A percentile compares a stretch with the other conserved stretches of the same genome.
These are phyloP conservation scores for Testicularia cyperi DNA, from an alignment of 1,284 basidiomycete species.

Conservation along the genomic window DNA sequence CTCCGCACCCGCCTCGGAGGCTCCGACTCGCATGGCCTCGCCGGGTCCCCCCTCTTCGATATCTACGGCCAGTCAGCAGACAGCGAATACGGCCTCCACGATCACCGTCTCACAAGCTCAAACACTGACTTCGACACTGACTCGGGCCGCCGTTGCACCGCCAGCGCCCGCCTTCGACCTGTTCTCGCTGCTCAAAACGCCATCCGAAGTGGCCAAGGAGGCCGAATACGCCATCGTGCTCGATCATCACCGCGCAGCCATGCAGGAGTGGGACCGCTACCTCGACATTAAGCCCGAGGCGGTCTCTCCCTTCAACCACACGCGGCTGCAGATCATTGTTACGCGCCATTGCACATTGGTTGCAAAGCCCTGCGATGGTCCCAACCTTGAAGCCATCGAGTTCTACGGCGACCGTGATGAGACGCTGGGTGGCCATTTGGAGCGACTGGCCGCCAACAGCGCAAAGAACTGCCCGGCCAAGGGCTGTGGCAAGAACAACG, in stretches of 20 bases:
- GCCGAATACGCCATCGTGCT: conserved; percentile 37
- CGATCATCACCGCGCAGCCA: conserved; percentile 21
- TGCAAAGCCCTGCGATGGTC: conserved; percentile 63
- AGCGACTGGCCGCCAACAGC: conserved; percentile 73
- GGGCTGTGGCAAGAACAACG: conserved; percentile 76
- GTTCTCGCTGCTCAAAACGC: conserved; percentile 27
- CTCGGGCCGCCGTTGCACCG: too few relatives aligned
- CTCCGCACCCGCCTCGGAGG: conserved; percentile 29
- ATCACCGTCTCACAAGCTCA: too few relatives aligned
- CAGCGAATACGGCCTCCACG: too few relatives aligned
- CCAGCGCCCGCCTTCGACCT: conserved; percentile 27
- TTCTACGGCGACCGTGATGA: conserved; percentile 92
- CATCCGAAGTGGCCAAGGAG: conserved; percentile 31
- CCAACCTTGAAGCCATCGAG: conserved; percentile 70
- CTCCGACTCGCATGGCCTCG: conserved; percentile 22
- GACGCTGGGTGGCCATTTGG: conserved; percentile 88
- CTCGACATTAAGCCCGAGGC: conserved; percentile 65
- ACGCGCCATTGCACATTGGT: conserved; percentile 71
- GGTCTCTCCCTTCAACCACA: conserved; percentile 81
- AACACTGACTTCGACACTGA: too few relatives aligned
- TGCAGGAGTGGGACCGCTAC: conserved; percentile 38
- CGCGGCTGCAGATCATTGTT: conserved; percentile 77
- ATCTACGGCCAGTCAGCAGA: conserved; percentile 5
- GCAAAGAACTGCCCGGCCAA: conserved; percentile 74
- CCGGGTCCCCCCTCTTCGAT: conserved; percentile 21